Evolutionary conservation across 2,329 filamentous ascomycete genomes (phyloP).

Genomic region (Hysterium pulicare): DNA sequence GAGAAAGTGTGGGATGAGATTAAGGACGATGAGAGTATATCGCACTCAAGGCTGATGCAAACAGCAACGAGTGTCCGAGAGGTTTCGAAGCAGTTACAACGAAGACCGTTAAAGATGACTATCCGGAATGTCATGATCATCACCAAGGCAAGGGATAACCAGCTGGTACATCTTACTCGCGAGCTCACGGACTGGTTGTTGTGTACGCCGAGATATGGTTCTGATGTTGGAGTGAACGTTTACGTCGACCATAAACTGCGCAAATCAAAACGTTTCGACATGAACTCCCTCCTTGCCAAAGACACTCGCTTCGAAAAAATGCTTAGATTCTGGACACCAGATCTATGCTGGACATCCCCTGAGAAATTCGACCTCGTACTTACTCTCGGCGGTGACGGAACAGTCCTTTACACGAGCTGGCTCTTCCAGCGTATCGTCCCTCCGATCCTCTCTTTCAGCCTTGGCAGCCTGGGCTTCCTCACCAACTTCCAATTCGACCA

Average conservation of each 20-base stretch:
- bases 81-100: slow-evolving; percentile 91
- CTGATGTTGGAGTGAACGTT: slow-evolving; percentile 87
- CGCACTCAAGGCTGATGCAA: slow-evolving; percentile 89
- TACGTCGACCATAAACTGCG: slow-evolving; percentile 96
- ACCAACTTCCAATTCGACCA: slow-evolving; percentile 84
- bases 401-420: slow-evolving; percentile 85
- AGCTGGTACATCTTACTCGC: slow-evolving; percentile 81
- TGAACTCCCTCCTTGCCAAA: slow-evolving; percentile 66
- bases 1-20: slow-evolving; percentile 95
- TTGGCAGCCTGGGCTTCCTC: slow-evolving; percentile 83
- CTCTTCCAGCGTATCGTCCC: slow-evolving; percentile 88
- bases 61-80: slow-evolving; percentile 93
- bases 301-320: slow-evolving; percentile 76
- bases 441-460: slow-evolving; percentile 77
- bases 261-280: slow-evolving; percentile 83
- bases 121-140: slow-evolving; percentile 97
- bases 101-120: slow-evolving; percentile 84
- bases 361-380: slow-evolving; percentile 95
- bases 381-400: slow-evolving; percentile 82
- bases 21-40: slow-evolving; percentile 80
- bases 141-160: slow-evolving; percentile 94
- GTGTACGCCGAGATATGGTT: slow-evolving; percentile 82
- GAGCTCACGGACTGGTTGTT: slow-evolving; percentile 88
- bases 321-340: slow-evolving; percentile 94
- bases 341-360: slow-evolving; percentile 88